Conservation (phyloP, 371 early-diverging fungal genomes). For the Zancudomyces culisetae region DNA sequence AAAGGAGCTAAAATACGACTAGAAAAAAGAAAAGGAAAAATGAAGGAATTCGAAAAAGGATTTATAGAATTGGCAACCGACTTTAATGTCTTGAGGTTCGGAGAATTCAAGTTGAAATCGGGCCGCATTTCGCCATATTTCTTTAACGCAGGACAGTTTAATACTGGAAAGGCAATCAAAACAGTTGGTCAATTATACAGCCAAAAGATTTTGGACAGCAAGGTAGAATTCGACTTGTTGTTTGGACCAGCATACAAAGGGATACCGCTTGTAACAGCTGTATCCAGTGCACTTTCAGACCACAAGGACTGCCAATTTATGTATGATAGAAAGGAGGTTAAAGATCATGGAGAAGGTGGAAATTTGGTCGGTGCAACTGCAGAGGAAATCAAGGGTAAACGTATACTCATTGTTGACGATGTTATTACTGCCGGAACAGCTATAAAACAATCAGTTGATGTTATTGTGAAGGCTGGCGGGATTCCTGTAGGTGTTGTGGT, state of each 20-base stretch:
- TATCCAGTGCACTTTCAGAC: conserved; percentile 45
- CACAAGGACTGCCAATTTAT: conserved; percentile 48
- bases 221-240: conserved; percentile 58
- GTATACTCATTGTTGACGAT: conserved; percentile 83
- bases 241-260: conserved; percentile 99
- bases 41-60: conserved; percentile 59
- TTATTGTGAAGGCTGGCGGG: conserved; percentile 48
- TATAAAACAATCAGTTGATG: conserved; percentile 67
- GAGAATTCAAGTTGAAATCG: conserved; percentile 79
- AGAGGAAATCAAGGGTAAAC: conserved; percentile 26
- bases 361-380: conserved; percentile 74
- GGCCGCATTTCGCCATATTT: conserved; percentile 89
- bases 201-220: conserved; percentile 50
- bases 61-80: conserved; percentile 82
- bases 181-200: conserved; percentile 79
- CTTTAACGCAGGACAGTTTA: conserved; percentile 91
- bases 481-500: conserved; percentile 66
- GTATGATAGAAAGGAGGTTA: conserved; percentile 95
- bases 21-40: not conserved
- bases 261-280: conserved; percentile 75
- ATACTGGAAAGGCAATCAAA: conserved; percentile 64
- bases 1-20: not conserved
- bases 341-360: conserved; percentile 97
- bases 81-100: conserved; percentile 70
- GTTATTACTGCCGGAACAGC: conserved; percentile 98